A percentile compares a stretch with the other conserved stretches of the same genome.
Evolutionary conservation across 257 asterid species (phyloP).

Genomic region (Paraleonurus japonicus): DNA sequence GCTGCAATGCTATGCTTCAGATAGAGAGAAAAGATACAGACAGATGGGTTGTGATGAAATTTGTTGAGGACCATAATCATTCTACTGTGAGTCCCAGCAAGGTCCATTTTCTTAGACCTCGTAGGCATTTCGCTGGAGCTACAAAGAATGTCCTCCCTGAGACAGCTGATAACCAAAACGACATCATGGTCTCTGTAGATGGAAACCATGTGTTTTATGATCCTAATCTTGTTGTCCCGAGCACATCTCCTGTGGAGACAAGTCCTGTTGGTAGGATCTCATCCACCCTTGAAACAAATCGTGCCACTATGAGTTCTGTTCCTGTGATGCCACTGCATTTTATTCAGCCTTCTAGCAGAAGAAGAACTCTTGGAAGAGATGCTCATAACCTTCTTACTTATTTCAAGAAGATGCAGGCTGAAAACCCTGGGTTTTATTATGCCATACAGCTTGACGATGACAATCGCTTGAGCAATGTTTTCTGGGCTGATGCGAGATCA

Average conservation of each 20-base stretch:
- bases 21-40: slow-evolving; percentile 51
- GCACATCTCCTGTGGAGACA: too few relatives aligned
- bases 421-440: slow-evolving; percentile 75
- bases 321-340: slow-evolving; percentile 49
- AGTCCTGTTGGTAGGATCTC: slow-evolving; percentile 33
- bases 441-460: slow-evolving; percentile 78
- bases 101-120: slow-evolving; percentile 61
- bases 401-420: slow-evolving; percentile 77
- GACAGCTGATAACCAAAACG: slow-evolving; percentile 43
- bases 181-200: slow-evolving; percentile 40
- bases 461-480: slow-evolving; percentile 65
- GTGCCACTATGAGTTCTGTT: slow-evolving; percentile 34
- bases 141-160: slow-evolving; percentile 41
- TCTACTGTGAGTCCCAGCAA: slow-evolving; percentile 50
- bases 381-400: slow-evolving; percentile 73
- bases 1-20: slow-evolving; percentile 65
- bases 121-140: slow-evolving; percentile 67
- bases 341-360: slow-evolving; percentile 53
- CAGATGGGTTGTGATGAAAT: slow-evolving; percentile 69
- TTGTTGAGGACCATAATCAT: slow-evolving; percentile 80
- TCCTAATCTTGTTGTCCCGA: slow-evolving; percentile 21
- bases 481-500: slow-evolving; percentile 91
- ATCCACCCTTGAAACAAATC: slow-evolving; percentile 44
- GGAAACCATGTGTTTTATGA: slow-evolving; percentile 49
- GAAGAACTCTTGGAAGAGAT: slow-evolving; percentile 68